Percentiles rank a stretch among this genome's conserved stretches.
Conservation (phyloP, 75 land plant genomes). For the Sequoia sempervirens region DNA sequence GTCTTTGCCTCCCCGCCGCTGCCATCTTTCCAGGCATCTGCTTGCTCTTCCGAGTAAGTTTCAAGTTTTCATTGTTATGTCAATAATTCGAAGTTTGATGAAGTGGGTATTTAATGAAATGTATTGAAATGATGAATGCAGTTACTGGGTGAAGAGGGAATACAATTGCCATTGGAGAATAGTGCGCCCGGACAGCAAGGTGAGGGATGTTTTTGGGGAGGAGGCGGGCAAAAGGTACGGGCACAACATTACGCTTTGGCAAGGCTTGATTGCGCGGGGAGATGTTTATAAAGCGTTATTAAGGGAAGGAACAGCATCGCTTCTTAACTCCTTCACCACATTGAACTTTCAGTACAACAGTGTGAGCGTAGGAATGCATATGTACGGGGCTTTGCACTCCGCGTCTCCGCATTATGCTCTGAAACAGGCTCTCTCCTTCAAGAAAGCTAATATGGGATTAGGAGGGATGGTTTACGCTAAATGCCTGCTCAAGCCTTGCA, state of each 20-base stretch:
- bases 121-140: constrained; percentile 5
- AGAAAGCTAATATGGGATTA: constrained; percentile 41
- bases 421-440: constrained; percentile 36
- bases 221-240: constrained; percentile 41
- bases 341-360: constrained; percentile 34
- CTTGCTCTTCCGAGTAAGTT: constrained; percentile 54
- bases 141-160: constrained; percentile 54
- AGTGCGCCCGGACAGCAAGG: constrained; percentile 42
- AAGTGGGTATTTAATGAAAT: neutral
- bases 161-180: constrained; percentile 61
- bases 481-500: constrained; percentile 49
- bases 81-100: neutral
- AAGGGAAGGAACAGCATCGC: constrained; percentile 55
- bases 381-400: constrained; percentile 33
- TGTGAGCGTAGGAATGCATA: constrained; percentile 19
- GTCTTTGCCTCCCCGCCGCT: constrained; percentile 1
- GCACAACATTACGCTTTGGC: constrained; percentile 31
- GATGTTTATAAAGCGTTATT: constrained; percentile 50
- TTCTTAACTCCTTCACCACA: constrained; percentile 59
- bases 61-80: neutral
- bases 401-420: constrained; percentile 32
- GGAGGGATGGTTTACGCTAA: neutral
- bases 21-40: constrained; percentile 37
- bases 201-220: constrained; percentile 42
- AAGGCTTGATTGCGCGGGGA: constrained; percentile 47